Percentiles rank a stretch among this genome's conserved stretches.
These are phyloP conservation scores for Chiua sp. DNA, from an alignment of 1,284 basidiomycete genomes.

Conservation along the genomic window DNA sequence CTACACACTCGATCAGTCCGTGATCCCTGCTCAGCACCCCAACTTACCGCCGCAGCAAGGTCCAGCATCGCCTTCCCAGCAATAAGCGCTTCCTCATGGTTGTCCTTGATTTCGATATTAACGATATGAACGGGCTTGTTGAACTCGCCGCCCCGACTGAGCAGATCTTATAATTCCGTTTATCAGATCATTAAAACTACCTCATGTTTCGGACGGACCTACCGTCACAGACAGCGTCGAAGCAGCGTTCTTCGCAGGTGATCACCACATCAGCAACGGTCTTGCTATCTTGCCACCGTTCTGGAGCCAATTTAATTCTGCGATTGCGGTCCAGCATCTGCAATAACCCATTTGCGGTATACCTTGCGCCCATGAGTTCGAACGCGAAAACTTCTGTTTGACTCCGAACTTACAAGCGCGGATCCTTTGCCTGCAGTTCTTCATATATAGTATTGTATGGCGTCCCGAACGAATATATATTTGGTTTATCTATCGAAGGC, in stretches of 20 bases:
- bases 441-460: conserved; percentile 97
- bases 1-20: conserved; percentile 47
- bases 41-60: conserved; percentile 84
- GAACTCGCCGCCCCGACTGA: conserved; percentile 88
- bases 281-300: conserved; percentile 95
- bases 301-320: conserved; percentile 90
- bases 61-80: conserved; percentile 97
- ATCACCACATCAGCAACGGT: conserved; percentile 95
- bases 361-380: conserved; percentile 53
- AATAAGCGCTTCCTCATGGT: conserved; percentile 96
- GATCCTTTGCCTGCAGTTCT: conserved; percentile 89
- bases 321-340: conserved; percentile 98
- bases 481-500: conserved; percentile 96
- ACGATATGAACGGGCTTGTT: conserved; percentile 96
- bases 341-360: conserved; percentile 95
- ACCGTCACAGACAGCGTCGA: conserved; percentile 99
- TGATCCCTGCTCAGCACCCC: conserved; percentile 8
- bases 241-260: conserved; percentile 99
- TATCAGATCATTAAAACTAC: conserved; percentile 16
- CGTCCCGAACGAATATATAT: conserved; percentile 98
- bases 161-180: conserved; percentile 66
- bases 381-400: conserved; percentile 2
- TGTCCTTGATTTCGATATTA: conserved; percentile 99
- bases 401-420: conserved; percentile 68
- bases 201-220: conserved; percentile 32